These are phyloP conservation scores for Auricularia sp. DNA, from an alignment of 768 basidiomycete genomes.

Conservation along the genomic window DNA sequence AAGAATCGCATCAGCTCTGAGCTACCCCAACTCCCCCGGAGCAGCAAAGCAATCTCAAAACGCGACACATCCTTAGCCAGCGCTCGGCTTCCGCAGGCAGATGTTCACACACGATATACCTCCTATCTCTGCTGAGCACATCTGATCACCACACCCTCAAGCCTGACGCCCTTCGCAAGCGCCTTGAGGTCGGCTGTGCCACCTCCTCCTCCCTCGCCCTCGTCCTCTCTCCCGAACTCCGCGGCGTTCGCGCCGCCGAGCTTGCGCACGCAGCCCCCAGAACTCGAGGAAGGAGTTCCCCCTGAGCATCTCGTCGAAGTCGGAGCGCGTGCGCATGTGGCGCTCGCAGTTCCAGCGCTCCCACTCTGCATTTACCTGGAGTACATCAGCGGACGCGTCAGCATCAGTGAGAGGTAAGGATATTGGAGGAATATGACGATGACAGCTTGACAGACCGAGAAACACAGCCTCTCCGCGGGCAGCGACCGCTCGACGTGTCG, in stretches of 20 bases:
- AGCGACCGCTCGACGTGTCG: constrained; percentile 29
- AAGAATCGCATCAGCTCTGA: too few relatives aligned
- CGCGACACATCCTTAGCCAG: too few relatives aligned
- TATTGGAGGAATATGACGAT: too few relatives aligned
- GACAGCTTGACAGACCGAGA: too few relatives aligned
- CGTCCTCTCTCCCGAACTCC: constrained; percentile 56
- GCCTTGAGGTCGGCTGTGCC: constrained; percentile 80
- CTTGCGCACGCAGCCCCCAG: constrained; percentile 88
- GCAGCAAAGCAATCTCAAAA: too few relatives aligned
- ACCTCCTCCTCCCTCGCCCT: constrained; percentile 44
- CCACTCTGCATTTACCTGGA: constrained; percentile 52
- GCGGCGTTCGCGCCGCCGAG: constrained; percentile 62
- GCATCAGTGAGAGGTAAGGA: too few relatives aligned
- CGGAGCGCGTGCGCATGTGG: constrained; percentile 45
- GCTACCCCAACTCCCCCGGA: too few relatives aligned
- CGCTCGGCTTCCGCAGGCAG: constrained; percentile 72
- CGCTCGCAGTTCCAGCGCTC: constrained; percentile 69
- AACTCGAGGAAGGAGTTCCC: constrained; percentile 94
- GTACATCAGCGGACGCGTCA: too few relatives aligned
- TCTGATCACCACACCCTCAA: constrained; percentile 77
- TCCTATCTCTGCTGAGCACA: constrained; percentile 88
- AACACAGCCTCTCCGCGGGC: constrained; percentile 29
- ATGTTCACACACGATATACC: constrained; percentile 81
- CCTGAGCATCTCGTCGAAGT: constrained; percentile 76
- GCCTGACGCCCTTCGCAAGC: constrained; percentile 76